Conservation (phyloP, 1,284 basidiomycete genomes). For the Apiotrichum siamense region DNA sequence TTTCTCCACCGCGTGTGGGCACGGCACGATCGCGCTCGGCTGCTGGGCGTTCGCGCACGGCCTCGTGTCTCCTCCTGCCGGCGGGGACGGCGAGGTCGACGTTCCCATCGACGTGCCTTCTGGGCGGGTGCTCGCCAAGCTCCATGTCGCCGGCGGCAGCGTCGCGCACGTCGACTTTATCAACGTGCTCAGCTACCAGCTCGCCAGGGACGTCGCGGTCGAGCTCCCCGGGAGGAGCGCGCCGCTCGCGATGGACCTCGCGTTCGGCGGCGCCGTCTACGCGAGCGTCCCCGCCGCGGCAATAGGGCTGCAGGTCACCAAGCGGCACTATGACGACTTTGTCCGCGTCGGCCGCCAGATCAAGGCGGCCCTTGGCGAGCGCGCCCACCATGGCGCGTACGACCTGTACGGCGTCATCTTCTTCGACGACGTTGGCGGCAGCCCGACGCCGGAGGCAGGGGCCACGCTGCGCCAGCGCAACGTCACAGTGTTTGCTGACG, state of each 20-base stretch:
- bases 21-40: constrained; percentile 52
- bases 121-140: constrained; percentile 7
- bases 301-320: constrained; percentile 41
- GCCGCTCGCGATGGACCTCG: constrained; percentile 43
- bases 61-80: constrained; percentile 2
- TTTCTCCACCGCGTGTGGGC: constrained; percentile 53
- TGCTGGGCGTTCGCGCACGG: constrained; percentile 47
- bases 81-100: constrained; percentile 4
- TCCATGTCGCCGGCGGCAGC: constrained; percentile 5
- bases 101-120: constrained; percentile 19
- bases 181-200: constrained; percentile 14
- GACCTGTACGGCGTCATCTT: constrained; percentile 17
- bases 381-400: constrained; percentile 19
- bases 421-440: constrained; percentile 9
- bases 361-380: constrained; percentile 30
- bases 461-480: constrained; percentile 16
- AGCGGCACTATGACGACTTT: constrained; percentile 34
- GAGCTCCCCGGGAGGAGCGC: background rate
- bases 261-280: constrained; percentile 51
- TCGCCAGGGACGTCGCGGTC: constrained; percentile 4
- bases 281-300: constrained; percentile 43
- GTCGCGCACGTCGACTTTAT: constrained; percentile 15
- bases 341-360: constrained; percentile 26
- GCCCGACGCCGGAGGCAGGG: background rate
- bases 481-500: constrained; percentile 46